Evolutionary conservation across 371 early-diverging fungal species (phyloP).

Genomic region (Gilbertella persicaria): DNA sequence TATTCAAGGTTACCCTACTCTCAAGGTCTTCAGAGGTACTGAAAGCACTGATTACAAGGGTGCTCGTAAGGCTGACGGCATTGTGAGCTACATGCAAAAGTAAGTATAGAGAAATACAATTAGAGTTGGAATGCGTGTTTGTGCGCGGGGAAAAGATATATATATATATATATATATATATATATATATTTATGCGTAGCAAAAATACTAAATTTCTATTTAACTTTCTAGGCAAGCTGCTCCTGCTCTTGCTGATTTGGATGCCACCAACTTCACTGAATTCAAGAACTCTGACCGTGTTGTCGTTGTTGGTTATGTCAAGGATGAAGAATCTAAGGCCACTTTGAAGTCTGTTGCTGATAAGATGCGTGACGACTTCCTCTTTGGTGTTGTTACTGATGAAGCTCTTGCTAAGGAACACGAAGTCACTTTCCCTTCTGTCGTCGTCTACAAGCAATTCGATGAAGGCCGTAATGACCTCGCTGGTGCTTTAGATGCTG

Average conservation of each 20-base stretch:
- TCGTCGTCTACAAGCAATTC: constrained; percentile 88
- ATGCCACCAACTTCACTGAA: constrained; percentile 60
- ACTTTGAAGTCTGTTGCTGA: constrained; percentile 70
- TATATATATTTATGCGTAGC: background rate
- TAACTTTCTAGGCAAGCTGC: constrained; percentile 59
- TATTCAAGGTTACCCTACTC: constrained; percentile 91
- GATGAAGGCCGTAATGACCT: constrained; percentile 81
- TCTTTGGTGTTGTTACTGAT: constrained; percentile 81
- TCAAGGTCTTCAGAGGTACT: constrained; percentile 87
- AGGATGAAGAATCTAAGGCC: constrained; percentile 61
- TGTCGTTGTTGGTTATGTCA: constrained; percentile 83
- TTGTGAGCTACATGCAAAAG: constrained; percentile 91
- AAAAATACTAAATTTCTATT: constrained; percentile 1
- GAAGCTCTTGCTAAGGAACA: constrained; percentile 49
- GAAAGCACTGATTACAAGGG: constrained; percentile 76
- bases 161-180: background rate
- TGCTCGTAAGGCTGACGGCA: constrained; percentile 78
- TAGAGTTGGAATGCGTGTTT: background rate
- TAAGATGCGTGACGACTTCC: constrained; percentile 75
- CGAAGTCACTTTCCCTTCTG: constrained; percentile 57
- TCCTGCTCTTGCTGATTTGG: constrained; percentile 77
- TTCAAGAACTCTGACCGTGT: constrained; percentile 84
- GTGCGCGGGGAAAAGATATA: too few species aligned
- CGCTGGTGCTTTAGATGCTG: constrained; percentile 51
- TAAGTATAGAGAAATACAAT: constrained; percentile 32